phyloP scores from a whole-genome alignment of 306 rosid species.

The Medicago lupulina region DNA sequence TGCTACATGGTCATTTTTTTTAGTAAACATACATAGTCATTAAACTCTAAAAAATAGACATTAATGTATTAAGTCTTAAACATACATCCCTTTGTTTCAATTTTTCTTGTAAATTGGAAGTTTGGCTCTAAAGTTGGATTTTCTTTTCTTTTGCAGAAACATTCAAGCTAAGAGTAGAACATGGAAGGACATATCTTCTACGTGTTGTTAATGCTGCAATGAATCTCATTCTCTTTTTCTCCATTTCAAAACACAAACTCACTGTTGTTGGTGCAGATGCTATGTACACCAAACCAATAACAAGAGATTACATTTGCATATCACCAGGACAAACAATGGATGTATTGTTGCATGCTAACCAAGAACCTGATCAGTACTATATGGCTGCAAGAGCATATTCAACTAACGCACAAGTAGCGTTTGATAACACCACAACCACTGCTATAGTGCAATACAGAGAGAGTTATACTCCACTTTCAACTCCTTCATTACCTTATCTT shows the following conservation, averaged over 20 bases:
- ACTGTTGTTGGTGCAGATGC: constrained; percentile 1
- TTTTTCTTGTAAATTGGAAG: neutral
- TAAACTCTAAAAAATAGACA: too few relatives aligned
- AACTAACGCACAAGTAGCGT: neutral
- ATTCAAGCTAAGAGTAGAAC: neutral
- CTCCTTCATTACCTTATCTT: neutral
- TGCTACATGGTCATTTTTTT: too few relatives aligned
- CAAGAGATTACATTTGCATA: constrained; percentile 9
- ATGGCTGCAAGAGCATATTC: constrained; percentile 12
- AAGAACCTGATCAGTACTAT: constrained; percentile 1
- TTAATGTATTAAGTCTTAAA: too few relatives aligned
- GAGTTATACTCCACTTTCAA: neutral
- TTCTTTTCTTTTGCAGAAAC: neutral
- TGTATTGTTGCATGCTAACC: constrained; percentile 5
- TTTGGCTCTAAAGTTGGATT: neutral
- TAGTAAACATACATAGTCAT: too few relatives aligned
- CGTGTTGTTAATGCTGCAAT: constrained; percentile 4
- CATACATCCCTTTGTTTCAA: too few relatives aligned
- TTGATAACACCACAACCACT: neutral
- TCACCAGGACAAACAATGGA: neutral
- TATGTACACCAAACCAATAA: neutral
- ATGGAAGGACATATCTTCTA: constrained; percentile 9
- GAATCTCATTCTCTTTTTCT: neutral
- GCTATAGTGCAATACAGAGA: neutral
- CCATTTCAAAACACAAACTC: neutral